Base-by-base conservation (phyloP, 306 rosid species). In the Medicago ruthenica region DNA sequence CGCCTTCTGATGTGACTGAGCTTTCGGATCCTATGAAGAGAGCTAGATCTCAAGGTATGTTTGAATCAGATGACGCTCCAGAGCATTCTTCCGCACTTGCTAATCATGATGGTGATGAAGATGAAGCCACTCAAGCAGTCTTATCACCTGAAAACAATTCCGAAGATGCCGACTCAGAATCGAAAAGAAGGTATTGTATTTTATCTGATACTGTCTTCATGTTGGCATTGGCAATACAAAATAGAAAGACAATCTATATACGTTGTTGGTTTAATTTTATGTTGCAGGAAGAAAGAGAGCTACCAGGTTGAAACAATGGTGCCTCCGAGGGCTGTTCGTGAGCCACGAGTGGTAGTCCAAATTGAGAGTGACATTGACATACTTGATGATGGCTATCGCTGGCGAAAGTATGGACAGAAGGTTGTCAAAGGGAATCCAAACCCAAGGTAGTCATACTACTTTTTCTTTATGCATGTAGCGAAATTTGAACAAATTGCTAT, bases 391-490 rank as follows among this genome's bases (percentile, higher is more conserved):
- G 98, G 96, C 50, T 93, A 93, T 57, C 97, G 97, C 47, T 93
- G 98, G 98, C 88, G 98, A 37, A 93, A 91, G 82, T 91, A 91
- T 77, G 98, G 98, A 21, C 96, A 91, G 69, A 93, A 93, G 71
- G 96, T 93, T 76, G 97, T 93, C 75, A 91, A 93, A 77, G 98
- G 98, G 85, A 93, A 93, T 79, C 93, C 98, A 73, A 93, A 93
- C 61, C 98, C 98, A 1, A 93, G 98, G 98, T 93, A 83, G 16
- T 15, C 16, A 48, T 58, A 42, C 20, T 63, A 36, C 45, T 70
- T 70, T 60, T 65, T 71, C 59, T 75, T 61, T 76, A 53, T 79
- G 57, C 58, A 16, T 7, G 37, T 47, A 48, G 54, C 18, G 7
- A 48, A 48, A 48, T 48, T 48, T 15, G 54, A 48, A 48, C 18